These are phyloP conservation scores for Plasmodium reichenowi DNA, from an alignment of 169 alveolate species.

Conservation along the genomic window DNA sequence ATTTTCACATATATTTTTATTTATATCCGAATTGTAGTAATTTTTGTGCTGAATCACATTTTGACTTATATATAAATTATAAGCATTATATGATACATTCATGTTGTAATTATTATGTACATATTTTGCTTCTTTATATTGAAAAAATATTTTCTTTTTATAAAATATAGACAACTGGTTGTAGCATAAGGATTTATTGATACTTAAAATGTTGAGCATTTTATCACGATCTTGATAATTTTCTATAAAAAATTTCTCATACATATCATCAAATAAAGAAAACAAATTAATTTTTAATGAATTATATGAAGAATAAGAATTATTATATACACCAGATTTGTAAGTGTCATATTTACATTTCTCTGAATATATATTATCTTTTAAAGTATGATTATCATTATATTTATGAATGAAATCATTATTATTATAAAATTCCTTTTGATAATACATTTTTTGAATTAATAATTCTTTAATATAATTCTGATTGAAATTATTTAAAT, in stretches of 20 bases:
- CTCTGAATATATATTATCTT: background rate
- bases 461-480: constrained; percentile 27
- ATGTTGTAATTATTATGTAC: background rate
- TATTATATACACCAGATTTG: constrained; percentile 8
- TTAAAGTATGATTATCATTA: background rate
- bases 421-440: background rate
- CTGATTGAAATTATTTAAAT: constrained; percentile 23
- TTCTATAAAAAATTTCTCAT: constrained; percentile 39
- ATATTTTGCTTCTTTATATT: constrained; percentile 9
- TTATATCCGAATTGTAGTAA: too few relatives aligned
- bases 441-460: constrained; percentile 12
- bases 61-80: background rate
- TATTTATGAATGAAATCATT: background rate
- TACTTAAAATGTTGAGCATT: constrained; percentile 42
- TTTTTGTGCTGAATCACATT: too few relatives aligned
- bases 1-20: too few relatives aligned
- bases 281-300: constrained; percentile 59
- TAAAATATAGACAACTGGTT: constrained; percentile 48
- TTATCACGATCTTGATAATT: constrained; percentile 55
- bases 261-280: constrained; percentile 57
- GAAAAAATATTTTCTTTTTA: constrained; percentile 48
- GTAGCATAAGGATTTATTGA: constrained; percentile 22
- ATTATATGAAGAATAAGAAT: constrained; percentile 22
- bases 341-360: background rate
- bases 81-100: background rate